Evolutionary conservation across 192 early-diverging fungal species (phyloP), one percentile per base, ranked within the genome.

Genomic region (Geranomyces variabilis): DNA sequence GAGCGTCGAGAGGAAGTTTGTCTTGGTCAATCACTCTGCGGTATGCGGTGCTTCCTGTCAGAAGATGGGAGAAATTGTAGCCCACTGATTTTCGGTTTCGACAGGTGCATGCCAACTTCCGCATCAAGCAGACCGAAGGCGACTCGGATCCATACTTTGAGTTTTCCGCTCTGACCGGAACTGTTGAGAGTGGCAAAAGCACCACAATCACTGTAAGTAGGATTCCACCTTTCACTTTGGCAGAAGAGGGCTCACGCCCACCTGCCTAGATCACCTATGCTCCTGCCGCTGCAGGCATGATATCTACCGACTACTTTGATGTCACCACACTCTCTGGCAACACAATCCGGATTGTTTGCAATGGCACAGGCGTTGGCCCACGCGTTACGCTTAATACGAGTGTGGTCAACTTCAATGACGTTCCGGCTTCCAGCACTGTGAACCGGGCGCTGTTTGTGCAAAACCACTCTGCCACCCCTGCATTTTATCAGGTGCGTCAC

Each of bases 321-420:
- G 86, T 87, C 48, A 70, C 70, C 5, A 81, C 86, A n/a, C 36
- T 87, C n/a, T 86, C 86, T 19, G 86, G 86, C 29, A 87, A 87
- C 62, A 80, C 67, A 7, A 47, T 86, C 31, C 64, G 73, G 14
- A 80, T 87, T 19, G 75, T 49, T 10, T 83, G 81, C 51, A 74
- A 58, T 6, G 86, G 86, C 22, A 53, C 6, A 6, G 83, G 84
- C 10, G 63, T 79, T 34, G 82, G 81, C 14, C 86, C 86, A 13
- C 60, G 61, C 24, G 86, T 87, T 22, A 63, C 74, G n/a, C 58
- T 87, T 5, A 81, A 75, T 47, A 73, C 86, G 13, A 62, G 31
- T n/a, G 45, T 86, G 0, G 67, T 87, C 45, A 87, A 87, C 72
- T 87, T 87, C 58, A 83, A 86, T 30, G 86, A 85, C 41, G 72